Conservation (phyloP, 495 filamentous ascomycete genomes). For the Monascus purpureus region DNA sequence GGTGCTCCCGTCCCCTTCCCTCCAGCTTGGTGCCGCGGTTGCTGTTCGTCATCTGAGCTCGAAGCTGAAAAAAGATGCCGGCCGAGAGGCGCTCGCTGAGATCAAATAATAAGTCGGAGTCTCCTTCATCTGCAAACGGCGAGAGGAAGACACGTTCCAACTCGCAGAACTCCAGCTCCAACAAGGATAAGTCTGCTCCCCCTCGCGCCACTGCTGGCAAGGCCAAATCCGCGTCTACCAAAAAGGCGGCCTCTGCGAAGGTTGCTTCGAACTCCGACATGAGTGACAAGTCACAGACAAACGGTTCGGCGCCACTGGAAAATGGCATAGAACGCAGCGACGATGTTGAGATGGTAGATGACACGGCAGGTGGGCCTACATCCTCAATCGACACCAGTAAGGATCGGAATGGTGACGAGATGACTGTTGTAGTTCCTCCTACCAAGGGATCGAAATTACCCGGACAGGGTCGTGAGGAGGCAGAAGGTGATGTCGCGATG, state of each 20-base stretch:
- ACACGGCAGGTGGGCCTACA: conserved; percentile 45
- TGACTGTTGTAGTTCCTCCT: conserved; percentile 77
- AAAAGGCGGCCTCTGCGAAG: conserved; percentile 37
- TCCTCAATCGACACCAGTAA: conserved; percentile 41
- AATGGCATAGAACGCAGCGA: conserved; percentile 64
- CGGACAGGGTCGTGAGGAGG: conserved; percentile 40
- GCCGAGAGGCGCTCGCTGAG: conserved; percentile 41
- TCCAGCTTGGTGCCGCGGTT: conserved; percentile 17
- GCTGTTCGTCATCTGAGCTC: conserved; percentile 22
- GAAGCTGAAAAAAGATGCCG: conserved; percentile 34
- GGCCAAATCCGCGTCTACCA: conserved; percentile 32
- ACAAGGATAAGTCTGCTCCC: conserved; percentile 32
- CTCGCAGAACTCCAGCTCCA: conserved; percentile 35
- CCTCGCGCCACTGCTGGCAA: conserved; percentile 33
- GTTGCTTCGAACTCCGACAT: conserved; percentile 31
- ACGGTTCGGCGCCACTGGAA: conserved; percentile 57
- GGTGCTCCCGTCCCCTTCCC: conserved; percentile 13
- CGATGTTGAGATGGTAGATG: conserved; percentile 73
- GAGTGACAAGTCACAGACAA: conserved; percentile 46
- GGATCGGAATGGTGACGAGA: conserved; percentile 65
- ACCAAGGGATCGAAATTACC: conserved; percentile 56
- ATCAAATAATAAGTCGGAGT: conserved; percentile 42
- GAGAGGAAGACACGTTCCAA: conserved; percentile 37
- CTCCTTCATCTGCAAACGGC: conserved; percentile 43
- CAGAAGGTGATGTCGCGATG: conserved; percentile 66